Evolutionary conservation across 495 filamentous ascomycete genomes (phyloP).

Genomic region (Neurospora hispaniola): DNA sequence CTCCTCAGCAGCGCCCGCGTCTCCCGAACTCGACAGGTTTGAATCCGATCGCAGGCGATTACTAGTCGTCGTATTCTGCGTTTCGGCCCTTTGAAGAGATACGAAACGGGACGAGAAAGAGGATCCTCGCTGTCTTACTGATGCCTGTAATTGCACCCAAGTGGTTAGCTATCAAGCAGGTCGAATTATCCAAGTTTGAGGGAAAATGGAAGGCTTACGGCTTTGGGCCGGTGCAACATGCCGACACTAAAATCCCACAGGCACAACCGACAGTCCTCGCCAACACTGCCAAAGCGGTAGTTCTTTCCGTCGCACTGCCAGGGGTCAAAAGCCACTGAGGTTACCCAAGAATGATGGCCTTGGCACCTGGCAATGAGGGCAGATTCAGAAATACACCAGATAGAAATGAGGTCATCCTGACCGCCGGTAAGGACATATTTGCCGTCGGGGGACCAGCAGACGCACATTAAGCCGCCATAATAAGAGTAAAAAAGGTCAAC

Average conservation of each 20-base stretch:
- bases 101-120: constrained; percentile 48
- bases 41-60: constrained; percentile 56
- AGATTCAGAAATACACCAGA: constrained; percentile 81
- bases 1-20: constrained; percentile 33
- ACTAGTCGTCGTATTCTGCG: constrained; percentile 37
- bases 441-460: constrained; percentile 96
- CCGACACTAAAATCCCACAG: constrained; percentile 97
- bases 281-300: constrained; percentile 91
- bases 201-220: constrained; percentile 31
- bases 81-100: constrained; percentile 36
- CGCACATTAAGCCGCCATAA: constrained; percentile 84
- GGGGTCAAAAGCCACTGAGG: constrained; percentile 83
- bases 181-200: neutral
- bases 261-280: constrained; percentile 80
- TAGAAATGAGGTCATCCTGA: constrained; percentile 88
- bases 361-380: constrained; percentile 85
- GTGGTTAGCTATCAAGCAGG: constrained; percentile 4
- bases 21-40: constrained; percentile 34
- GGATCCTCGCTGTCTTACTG: constrained; percentile 48
- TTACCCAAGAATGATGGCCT: constrained; percentile 90
- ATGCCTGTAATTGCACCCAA: constrained; percentile 19
- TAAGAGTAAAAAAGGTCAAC: constrained; percentile 80
- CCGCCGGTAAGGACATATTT: constrained; percentile 93
- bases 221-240: constrained; percentile 79
- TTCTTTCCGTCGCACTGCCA: constrained; percentile 94